These are phyloP conservation scores for Heritiera littoralis DNA, from an alignment of 345 rosid species.

Conservation along the genomic window DNA sequence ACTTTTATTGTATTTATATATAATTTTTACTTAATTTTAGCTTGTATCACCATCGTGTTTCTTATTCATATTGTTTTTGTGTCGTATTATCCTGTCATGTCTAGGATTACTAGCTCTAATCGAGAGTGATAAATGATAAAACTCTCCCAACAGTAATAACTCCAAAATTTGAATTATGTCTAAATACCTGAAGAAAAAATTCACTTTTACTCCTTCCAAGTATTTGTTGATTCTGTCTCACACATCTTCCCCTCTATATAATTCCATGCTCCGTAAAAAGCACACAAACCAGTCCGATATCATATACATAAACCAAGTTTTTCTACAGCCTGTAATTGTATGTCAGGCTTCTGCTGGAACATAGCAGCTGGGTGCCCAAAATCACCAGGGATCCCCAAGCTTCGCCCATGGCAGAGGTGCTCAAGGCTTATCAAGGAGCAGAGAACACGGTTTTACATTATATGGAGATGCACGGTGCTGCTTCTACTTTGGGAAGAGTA, in stretches of 20 bases:
- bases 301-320: conserved; percentile 15
- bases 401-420: conserved; percentile 48
- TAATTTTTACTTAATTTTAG: too few relatives aligned
- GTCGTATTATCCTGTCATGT: too few relatives aligned
- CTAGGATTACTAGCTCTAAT: too few relatives aligned
- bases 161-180: too few relatives aligned
- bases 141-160: too few relatives aligned
- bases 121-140: too few relatives aligned
- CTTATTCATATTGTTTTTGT: too few relatives aligned
- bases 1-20: too few relatives aligned
- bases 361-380: conserved; percentile 27
- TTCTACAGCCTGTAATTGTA: neutral
- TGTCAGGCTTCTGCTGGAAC: conserved; percentile 24
- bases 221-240: too few relatives aligned
- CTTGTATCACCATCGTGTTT: too few relatives aligned
- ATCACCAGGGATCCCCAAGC: conserved; percentile 21
- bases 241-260: conserved; percentile 7
- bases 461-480: conserved; percentile 75
- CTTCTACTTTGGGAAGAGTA: conserved; percentile 55
- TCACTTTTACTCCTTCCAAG: too few relatives aligned
- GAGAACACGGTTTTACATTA: conserved; percentile 64
- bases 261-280: neutral
- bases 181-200: too few relatives aligned
- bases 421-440: conserved; percentile 57
- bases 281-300: neutral